Base-by-base conservation (phyloP, 2,329 filamentous ascomycete genomes). In the Nigrospora osmanthi region DNA sequence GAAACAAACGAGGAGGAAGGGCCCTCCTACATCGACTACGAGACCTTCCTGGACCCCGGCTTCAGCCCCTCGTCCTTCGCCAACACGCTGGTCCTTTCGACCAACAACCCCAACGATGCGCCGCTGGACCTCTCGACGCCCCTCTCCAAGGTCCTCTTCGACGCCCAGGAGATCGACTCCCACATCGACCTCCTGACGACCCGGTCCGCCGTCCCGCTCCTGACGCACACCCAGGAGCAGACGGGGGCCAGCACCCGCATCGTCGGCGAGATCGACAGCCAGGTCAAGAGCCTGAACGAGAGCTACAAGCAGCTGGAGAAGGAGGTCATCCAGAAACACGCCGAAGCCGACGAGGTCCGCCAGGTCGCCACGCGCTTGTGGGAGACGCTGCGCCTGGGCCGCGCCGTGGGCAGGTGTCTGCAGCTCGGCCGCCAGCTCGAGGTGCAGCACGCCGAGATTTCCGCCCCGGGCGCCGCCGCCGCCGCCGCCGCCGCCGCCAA, bases 141-240 rank as follows among this genome's bases (percentile, higher is more conserved):
- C 3, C 77, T 98, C 40, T 95, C 90, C 6, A 82, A 89, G 44
- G 90, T 96, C 6, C 81, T 97, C 7, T 98, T 98, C 67, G 93
- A 98, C 66, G 84, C 93, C 3, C 93, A 97, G 62, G 93, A 97
- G 66, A 85, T 98, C 53, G 91, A 97, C 67, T 95, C 90, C 0
- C 89, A 95, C 61, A 95, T 98, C 51, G 89, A 98, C 63, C 78
- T 80, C 4, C 76, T 97, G 35, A 94, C 91, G 6, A 93, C 89
- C 3, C 83, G 86, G 51, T 87, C 84, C 28, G 89, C 93, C 3
- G 70, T 91, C 0, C 87, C 89, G 0, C 74, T 98, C 28, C 76
- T 98, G 16, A 71, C 81, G 30, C 78, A 96, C 64, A 94, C 90
- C 3, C 75, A 81, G 48, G 70, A 79, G 37, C 87, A 93, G 62